These are phyloP conservation scores for Rubia balearica DNA, from an alignment of 305 asterid species.

Conservation along the genomic window DNA sequence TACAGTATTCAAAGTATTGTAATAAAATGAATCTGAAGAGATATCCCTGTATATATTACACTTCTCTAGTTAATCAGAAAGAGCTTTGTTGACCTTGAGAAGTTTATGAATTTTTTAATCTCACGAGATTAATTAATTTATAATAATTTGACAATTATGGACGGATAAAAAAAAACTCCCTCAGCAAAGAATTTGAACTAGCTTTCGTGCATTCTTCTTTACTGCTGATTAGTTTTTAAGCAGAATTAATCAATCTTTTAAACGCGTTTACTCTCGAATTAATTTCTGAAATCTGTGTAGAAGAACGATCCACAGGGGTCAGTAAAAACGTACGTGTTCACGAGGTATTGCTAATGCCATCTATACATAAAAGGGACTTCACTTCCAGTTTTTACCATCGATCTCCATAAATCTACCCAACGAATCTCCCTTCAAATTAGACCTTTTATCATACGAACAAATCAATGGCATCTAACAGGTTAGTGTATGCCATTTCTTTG, in stretches of 20 bases:
- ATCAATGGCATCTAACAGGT: slow-evolving; percentile 7
- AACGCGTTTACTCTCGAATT: background rate
- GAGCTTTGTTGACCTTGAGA: background rate
- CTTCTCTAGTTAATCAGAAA: background rate
- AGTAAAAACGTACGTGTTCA: too few species aligned
- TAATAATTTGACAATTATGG: background rate
- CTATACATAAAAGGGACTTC: background rate
- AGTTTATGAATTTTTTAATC: background rate
- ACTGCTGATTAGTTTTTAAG: too few species aligned
- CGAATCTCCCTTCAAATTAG: too few species aligned
- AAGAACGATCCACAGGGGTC: background rate
- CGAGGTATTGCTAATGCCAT: too few species aligned
- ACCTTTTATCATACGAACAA: slow-evolving; percentile 18
- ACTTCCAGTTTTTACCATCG: background rate
- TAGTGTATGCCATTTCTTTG: slow-evolving; percentile 1
- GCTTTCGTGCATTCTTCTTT: background rate
- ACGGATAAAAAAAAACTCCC: background rate
- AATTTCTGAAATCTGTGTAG: background rate
- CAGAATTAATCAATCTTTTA: background rate
- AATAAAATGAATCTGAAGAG: background rate
- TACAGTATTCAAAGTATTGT: background rate
- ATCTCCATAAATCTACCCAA: too few species aligned
- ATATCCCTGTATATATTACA: too few species aligned
- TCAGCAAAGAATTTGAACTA: background rate
- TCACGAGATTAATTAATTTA: background rate